Evolutionary conservation across 108 stramenopile genomes (phyloP).

Genomic region (Bacterosira constricta): DNA sequence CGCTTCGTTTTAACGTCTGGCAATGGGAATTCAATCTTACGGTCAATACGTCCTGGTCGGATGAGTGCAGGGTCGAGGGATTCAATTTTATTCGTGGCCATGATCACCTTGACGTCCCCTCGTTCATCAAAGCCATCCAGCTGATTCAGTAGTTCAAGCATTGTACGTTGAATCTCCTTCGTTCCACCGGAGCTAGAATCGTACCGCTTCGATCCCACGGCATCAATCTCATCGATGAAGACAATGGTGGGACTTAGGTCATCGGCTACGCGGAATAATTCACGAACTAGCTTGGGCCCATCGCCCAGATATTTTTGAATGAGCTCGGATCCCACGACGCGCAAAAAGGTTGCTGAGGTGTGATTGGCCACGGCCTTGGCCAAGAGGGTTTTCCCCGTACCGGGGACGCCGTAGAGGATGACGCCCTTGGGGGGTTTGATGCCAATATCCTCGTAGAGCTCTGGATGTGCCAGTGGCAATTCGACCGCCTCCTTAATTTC

Average conservation of each 20-base stretch:
- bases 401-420: constrained; percentile 97
- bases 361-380: constrained; percentile 99
- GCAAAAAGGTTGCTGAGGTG: constrained; percentile 97
- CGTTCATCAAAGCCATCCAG: constrained; percentile 99
- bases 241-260: constrained; percentile 96
- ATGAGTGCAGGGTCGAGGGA: constrained; percentile 98
- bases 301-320: constrained; percentile 99
- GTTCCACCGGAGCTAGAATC: constrained; percentile 95
- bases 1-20: constrained; percentile 98
- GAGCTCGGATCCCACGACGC: constrained; percentile 97
- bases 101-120: constrained; percentile 99
- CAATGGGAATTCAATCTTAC: constrained; percentile 99
- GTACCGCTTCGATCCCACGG: constrained; percentile 98
- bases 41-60: constrained; percentile 98
- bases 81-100: constrained; percentile 99
- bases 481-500: constrained; percentile 99
- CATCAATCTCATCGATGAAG: constrained; percentile 99
- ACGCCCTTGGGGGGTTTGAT: constrained; percentile 98
- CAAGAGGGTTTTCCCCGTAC: constrained; percentile 98
- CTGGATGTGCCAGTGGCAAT: constrained; percentile 97
- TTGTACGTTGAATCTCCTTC: constrained; percentile 98
- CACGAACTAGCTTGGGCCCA: constrained; percentile 99
- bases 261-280: constrained; percentile 97
- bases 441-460: constrained; percentile 98
- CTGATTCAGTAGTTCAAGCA: constrained; percentile 99